Base-by-base conservation (phyloP, 352 stramenopile species). In the Blastocystis sp. region DNA sequence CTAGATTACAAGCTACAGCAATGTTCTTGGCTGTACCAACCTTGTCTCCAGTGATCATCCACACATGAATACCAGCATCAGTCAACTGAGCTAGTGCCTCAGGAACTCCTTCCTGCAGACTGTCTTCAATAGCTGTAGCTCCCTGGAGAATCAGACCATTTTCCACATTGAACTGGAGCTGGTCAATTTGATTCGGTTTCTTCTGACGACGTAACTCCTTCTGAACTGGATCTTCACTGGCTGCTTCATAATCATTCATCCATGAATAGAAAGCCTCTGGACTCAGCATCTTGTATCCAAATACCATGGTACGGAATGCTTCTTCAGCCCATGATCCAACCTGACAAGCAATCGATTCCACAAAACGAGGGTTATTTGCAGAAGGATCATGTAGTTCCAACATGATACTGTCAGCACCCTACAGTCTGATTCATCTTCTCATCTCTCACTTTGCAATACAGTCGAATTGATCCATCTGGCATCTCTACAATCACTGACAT, bases 31-130 rank as follows among this genome's bases (percentile, higher is more conserved):
- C 97, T 1, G 96, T 99, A 89, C 98, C 97, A 63, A 97, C 92
- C 89, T 99, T 99, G 88, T 99, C 96, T 16, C 97, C 97, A 21
- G 97, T 99, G 6, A 99, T 92, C 89, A 99, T 97, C 96, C 96
- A 98, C 29, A 98, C 93, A 87, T 98, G 98, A 54, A 99, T 97
- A 11, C 95, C 95, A 46, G 95, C 96, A 21, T 96, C 93, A 14
- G 90, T 93, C 3, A 99, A 90, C 21, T 95, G 95, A 5, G 95
- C 90, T 88, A 99, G 97, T 42, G 94, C 97, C 77, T 95, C 93
- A 49, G 93, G 92, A 0, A 99, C 96, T 16, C 95, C 94, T 52
- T 97, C 93, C 89, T 99, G 95, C 2, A 99, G 90, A 78, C 96
- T 90, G 89, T 99, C 96, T 91, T 98, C 95, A 29, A 98, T 97